Evolutionary conservation across 2,329 filamentous ascomycete genomes (phyloP).

Genomic region (Colletotrichum simmondsii): DNA sequence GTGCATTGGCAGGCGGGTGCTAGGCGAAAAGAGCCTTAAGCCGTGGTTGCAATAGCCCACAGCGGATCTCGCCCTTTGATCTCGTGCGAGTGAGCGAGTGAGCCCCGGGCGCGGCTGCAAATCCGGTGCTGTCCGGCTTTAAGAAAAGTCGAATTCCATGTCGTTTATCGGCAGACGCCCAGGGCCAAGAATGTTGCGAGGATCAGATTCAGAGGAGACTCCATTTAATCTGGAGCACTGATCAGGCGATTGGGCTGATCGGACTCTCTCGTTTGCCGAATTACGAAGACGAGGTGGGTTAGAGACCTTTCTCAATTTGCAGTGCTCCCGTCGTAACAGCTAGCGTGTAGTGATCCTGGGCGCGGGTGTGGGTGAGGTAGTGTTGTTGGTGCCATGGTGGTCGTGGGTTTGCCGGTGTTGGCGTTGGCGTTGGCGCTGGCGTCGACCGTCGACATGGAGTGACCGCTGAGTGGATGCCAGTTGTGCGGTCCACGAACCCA

Average conservation of each 20-base stretch:
- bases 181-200: slow-evolving; percentile 9
- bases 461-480: slow-evolving; percentile 1
- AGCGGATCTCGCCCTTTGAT: slow-evolving; percentile 31
- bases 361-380: background rate
- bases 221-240: slow-evolving; percentile 25
- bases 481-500: background rate
- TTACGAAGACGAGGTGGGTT: slow-evolving; percentile 30
- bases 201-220: slow-evolving; percentile 21
- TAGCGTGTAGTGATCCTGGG: background rate
- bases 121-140: slow-evolving; percentile 31
- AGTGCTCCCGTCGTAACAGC: slow-evolving; percentile 6
- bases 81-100: slow-evolving; percentile 33
- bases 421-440: slow-evolving; percentile 4
- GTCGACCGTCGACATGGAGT: slow-evolving; percentile 9
- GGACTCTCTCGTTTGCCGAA: slow-evolving; percentile 31
- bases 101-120: slow-evolving; percentile 26
- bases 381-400: background rate
- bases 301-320: background rate
- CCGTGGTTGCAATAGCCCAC: slow-evolving; percentile 26
- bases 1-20: slow-evolving; percentile 28
- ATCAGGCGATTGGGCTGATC: slow-evolving; percentile 31
- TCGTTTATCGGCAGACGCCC: slow-evolving; percentile 2
- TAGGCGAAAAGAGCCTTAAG: slow-evolving; percentile 32
- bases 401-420: background rate
- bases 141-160: slow-evolving; percentile 23